Conservation (phyloP, 306 rosid species). For the Trifolium subterraneum region DNA sequence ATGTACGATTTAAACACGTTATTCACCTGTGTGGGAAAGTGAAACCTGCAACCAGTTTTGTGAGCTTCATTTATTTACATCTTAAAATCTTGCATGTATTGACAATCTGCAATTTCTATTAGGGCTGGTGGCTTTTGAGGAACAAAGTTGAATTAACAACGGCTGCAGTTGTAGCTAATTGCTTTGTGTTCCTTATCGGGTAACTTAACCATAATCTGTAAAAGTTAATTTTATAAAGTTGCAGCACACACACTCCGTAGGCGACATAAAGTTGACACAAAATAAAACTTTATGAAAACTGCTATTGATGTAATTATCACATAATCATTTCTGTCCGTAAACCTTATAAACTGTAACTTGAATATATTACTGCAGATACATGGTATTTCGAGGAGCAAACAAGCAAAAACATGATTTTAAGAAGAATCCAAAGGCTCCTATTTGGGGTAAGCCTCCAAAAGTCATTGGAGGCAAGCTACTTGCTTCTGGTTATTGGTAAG, state of each 20-base stretch:
- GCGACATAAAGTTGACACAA: background rate
- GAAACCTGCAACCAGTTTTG: background rate
- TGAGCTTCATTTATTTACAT: slow-evolving; percentile 25
- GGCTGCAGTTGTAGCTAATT: slow-evolving; percentile 67
- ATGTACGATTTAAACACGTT: too few species aligned
- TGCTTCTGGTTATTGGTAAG: slow-evolving; percentile 98
- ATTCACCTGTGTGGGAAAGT: too few species aligned
- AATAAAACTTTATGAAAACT: slow-evolving; percentile 4
- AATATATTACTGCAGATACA: slow-evolving; percentile 63
- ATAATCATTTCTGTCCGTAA: slow-evolving; percentile 10
- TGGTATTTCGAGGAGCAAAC: slow-evolving; percentile 96
- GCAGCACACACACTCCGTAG: slow-evolving; percentile 20
- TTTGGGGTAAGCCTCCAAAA: slow-evolving; percentile 90
- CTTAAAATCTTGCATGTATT: slow-evolving; percentile 32
- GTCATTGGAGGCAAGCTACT: slow-evolving; percentile 92
- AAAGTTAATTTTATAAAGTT: slow-evolving; percentile 26
- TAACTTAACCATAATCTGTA: slow-evolving; percentile 44
- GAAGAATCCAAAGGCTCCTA: slow-evolving; percentile 82
- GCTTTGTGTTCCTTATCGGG: slow-evolving; percentile 85
- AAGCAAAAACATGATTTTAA: slow-evolving; percentile 93
- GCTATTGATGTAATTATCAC: slow-evolving; percentile 8
- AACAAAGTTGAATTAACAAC: slow-evolving; percentile 76
- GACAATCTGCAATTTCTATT: slow-evolving; percentile 41
- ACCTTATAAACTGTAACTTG: slow-evolving; percentile 22
- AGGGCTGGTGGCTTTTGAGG: slow-evolving; percentile 97